Conservation (phyloP, 345 rosid genomes). For the Brassica nigra region DNA sequence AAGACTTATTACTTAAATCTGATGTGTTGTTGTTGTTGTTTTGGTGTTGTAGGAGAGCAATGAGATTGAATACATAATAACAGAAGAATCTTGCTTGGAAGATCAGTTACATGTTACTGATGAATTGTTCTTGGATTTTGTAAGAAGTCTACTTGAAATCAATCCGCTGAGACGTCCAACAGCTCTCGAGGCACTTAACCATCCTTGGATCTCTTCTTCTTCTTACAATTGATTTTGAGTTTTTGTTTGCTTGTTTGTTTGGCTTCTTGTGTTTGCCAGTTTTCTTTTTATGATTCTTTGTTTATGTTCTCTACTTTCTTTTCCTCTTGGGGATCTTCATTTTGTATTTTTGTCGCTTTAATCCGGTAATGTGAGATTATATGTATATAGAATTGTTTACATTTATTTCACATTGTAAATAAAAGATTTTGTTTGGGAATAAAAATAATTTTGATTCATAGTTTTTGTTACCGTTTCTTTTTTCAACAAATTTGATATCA, state of each 20-base stretch:
- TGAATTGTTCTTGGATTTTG: slow-evolving; percentile 57
- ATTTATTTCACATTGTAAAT: slow-evolving; percentile 26
- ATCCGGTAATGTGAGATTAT: slow-evolving; percentile 24
- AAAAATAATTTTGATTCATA: background rate
- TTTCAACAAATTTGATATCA: too few relatives aligned
- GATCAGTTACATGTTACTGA: slow-evolving; percentile 62
- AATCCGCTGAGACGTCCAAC: slow-evolving; percentile 80
- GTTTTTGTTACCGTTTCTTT: background rate
- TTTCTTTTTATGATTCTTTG: slow-evolving; percentile 21
- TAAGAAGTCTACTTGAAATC: slow-evolving; percentile 70
- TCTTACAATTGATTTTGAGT: slow-evolving; percentile 30
- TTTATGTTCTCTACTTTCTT: background rate
- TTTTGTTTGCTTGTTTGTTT: background rate
- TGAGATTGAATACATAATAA: slow-evolving; percentile 73
- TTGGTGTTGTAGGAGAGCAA: slow-evolving; percentile 61
- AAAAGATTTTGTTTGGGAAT: slow-evolving; percentile 2
- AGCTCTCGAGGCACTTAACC: slow-evolving; percentile 76
- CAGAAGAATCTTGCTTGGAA: slow-evolving; percentile 69
- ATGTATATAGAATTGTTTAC: slow-evolving; percentile 24
- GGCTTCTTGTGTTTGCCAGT: slow-evolving; percentile 3
- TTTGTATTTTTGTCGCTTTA: background rate
- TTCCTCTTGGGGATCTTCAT: slow-evolving; percentile 3
- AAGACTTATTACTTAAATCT: slow-evolving; percentile 4
- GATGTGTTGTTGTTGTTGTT: slow-evolving; percentile 11
- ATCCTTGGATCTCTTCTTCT: slow-evolving; percentile 76